Base-by-base conservation (phyloP, 495 filamentous ascomycete species). In the Penicillium egyptiacum region DNA sequence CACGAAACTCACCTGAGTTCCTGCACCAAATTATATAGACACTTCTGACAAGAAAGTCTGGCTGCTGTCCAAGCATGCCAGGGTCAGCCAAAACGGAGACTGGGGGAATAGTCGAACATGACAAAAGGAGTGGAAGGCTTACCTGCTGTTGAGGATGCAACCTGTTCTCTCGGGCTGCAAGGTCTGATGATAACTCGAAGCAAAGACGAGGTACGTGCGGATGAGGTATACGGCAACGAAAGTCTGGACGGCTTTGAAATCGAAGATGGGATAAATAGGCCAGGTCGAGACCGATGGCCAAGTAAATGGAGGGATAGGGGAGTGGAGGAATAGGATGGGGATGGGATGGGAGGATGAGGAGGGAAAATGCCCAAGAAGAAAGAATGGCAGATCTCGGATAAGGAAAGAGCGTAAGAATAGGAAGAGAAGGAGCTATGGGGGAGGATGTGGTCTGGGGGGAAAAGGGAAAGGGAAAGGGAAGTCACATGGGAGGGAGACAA, bases 311-410 rank as follows among this genome's bases (percentile, higher is more conserved):
- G 14, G 16, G 35, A 39, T 39, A 8, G 35, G 35, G 35, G n/a
- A 6, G 17, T 39, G 63, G 60, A 60, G 57, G 61, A 64, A 70
- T 68, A 61, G 60, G 64, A 70, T 59, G 57, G 70, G 43, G 64
- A 57, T 55, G 53, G 52, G 55, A 56, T 41, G 47, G 22, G 20
- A 22, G 37, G 39, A 45, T 35, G 39, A 28, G 41, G 35, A 35
- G 19, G 50, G 33, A 33, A 55, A 56, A 54, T 19, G 12, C 35
- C 35, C 35, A 39, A 39, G 35, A n/a, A 39, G 35, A 39, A 17
- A 39, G 35, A 47, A 31, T 10, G 49, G 44, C 31, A 11, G 33
- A 43, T n/a, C 20, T 28, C 12, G 16, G 14, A 47, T 10, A n/a
- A 39, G 55, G 55, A 58, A 58, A 47, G 49, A 26, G 46, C 40